A percentile compares a stretch with the other conserved stretches of the same genome.
These are phyloP conservation scores for Rhodotorula sp. DNA, from an alignment of 1,284 basidiomycete genomes.

Conservation along the genomic window DNA sequence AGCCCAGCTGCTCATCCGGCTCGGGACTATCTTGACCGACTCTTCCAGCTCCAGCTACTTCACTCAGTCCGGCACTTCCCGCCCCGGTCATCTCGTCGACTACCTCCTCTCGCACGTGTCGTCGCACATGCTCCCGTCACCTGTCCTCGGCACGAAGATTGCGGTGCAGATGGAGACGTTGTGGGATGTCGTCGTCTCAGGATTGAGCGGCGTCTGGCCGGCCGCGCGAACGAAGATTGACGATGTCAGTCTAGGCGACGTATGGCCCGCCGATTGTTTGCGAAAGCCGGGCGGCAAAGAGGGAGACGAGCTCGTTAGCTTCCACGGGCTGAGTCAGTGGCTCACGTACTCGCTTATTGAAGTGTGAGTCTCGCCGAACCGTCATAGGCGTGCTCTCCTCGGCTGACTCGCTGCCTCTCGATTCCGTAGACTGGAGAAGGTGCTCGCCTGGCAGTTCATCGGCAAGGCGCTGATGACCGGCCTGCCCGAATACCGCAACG, in stretches of 20 bases:
- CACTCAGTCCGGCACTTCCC: slow-evolving; percentile 45
- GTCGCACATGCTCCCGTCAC: slow-evolving; percentile 53
- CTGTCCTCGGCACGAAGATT: slow-evolving; percentile 55
- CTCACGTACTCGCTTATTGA: slow-evolving; percentile 80
- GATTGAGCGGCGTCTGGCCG: slow-evolving; percentile 86
- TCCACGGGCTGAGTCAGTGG: slow-evolving; percentile 96
- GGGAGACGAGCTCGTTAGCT: slow-evolving; percentile 71
- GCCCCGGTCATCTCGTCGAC: slow-evolving; percentile 76
- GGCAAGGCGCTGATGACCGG: slow-evolving; percentile 77
- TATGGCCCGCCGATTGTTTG: slow-evolving; percentile 83
- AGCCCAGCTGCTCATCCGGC: slow-evolving; percentile 68
- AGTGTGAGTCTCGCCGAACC: slow-evolving; percentile 51
- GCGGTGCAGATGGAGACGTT: slow-evolving; percentile 55
- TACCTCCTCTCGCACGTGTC: slow-evolving; percentile 52
- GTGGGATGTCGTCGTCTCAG: slow-evolving; percentile 79
- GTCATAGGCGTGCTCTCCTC: background rate
- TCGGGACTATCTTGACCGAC: slow-evolving; percentile 63
- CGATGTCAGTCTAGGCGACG: slow-evolving; percentile 72
- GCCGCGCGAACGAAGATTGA: slow-evolving; percentile 66
- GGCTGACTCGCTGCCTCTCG: background rate
- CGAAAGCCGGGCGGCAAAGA: slow-evolving; percentile 56
- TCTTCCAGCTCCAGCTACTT: slow-evolving; percentile 65
- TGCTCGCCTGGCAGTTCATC: slow-evolving; percentile 72
- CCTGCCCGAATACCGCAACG: slow-evolving; percentile 85
- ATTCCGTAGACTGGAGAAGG: slow-evolving; percentile 58